Evolutionary conservation across 768 basidiomycete genomes (phyloP).

Genomic region (Trametes cinnabarina): DNA sequence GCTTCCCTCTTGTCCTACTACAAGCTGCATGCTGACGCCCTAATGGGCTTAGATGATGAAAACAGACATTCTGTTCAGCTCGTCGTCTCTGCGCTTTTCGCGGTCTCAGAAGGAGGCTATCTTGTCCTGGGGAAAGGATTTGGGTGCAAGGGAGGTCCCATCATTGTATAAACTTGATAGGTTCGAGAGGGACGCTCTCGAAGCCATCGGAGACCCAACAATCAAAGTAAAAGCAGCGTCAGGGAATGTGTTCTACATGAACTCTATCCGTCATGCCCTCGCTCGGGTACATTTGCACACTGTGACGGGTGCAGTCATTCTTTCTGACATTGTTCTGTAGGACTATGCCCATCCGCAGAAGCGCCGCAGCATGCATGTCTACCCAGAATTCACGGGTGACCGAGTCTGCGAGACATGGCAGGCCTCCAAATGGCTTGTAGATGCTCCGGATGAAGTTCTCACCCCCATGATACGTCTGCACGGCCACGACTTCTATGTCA

Average conservation of each 20-base stretch:
- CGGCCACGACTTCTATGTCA: constrained; percentile 23
- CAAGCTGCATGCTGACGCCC: too few relatives aligned
- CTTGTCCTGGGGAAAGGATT: constrained; percentile 28
- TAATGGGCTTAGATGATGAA: constrained; percentile 23
- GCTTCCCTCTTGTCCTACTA: too few relatives aligned
- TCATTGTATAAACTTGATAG: constrained; percentile 26
- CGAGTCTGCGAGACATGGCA: constrained; percentile 28
- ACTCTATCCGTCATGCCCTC: constrained; percentile 19
- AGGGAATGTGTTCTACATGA: constrained; percentile 33
- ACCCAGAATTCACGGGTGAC: constrained; percentile 27
- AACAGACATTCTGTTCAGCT: constrained; percentile 34
- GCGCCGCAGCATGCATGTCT: constrained; percentile 26
- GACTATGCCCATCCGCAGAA: constrained; percentile 27
- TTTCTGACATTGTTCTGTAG: constrained; percentile 9
- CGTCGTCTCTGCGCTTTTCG: constrained; percentile 32
- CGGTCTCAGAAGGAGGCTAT: constrained; percentile 30
- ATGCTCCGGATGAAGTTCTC: constrained; percentile 25
- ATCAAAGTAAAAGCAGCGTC: constrained; percentile 20
- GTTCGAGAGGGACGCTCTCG: constrained; percentile 17
- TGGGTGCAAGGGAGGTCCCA: constrained; percentile 31
- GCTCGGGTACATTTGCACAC: constrained; percentile 17
- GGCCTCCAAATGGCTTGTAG: constrained; percentile 30
- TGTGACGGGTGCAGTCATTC: not conserved
- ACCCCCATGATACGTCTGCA: constrained; percentile 27
- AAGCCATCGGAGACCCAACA: constrained; percentile 26